Conservation (phyloP, 2,329 filamentous ascomycete species). For the Microascus cirrosus region DNA sequence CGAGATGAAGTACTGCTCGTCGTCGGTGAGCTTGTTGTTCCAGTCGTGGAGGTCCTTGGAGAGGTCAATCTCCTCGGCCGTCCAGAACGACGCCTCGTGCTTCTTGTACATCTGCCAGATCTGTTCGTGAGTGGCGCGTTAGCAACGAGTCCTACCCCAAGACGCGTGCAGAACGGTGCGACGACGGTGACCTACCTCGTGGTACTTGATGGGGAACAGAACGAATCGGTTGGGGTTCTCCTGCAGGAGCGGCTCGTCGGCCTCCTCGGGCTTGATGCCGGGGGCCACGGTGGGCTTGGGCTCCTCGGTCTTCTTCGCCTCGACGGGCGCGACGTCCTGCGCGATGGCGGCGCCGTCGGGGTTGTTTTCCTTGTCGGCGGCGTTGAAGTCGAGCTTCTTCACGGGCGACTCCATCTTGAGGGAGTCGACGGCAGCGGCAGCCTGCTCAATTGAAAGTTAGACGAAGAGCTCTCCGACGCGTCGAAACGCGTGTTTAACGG, state of each 20-base stretch:
- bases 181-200: conserved; percentile 60
- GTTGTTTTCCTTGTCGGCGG: conserved; percentile 70
- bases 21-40: conserved; percentile 94
- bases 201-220: conserved; percentile 97
- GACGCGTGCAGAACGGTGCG: not conserved
- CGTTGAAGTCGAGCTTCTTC: conserved; percentile 77
- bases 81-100: conserved; percentile 99
- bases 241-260: conserved; percentile 80
- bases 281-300: conserved; percentile 29
- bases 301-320: conserved; percentile 32
- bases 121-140: conserved; percentile 30
- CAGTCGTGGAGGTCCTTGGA: conserved; percentile 99
- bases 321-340: conserved; percentile 43
- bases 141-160: not conserved
- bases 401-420: conserved; percentile 88
- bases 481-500: not conserved
- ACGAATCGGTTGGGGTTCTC: conserved; percentile 97
- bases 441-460: conserved; percentile 36
- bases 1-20: conserved; percentile 97
- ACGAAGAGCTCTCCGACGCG: not conserved
- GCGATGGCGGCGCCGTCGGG: conserved; percentile 29
- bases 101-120: conserved; percentile 99
- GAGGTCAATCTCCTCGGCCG: conserved; percentile 96
- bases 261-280: conserved; percentile 56
- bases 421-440: conserved; percentile 73